Base-by-base conservation (phyloP, 768 basidiomycete species). In the Suillus plorans region DNA sequence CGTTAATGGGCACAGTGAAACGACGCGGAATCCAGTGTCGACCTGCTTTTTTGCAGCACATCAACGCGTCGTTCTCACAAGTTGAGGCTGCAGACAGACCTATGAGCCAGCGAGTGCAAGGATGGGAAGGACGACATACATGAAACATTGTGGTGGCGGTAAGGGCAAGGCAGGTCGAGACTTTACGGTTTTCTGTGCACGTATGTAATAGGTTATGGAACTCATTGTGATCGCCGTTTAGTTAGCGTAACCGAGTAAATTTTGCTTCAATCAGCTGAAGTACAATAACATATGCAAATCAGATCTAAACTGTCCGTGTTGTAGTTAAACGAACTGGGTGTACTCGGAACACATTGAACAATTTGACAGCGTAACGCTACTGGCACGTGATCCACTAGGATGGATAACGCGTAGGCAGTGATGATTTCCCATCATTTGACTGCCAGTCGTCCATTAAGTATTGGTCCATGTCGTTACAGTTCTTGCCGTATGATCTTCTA, bases 401-500 rank as follows among this genome's bases (percentile, higher is more conserved):
- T 41, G 57, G 22, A 59, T 59, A 34, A 42, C 57, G 56, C 56
- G 56, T 59, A 20, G 9, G 25, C 31, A 31, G 31, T 31, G 31
- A 31, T 59, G 39, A 59, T 42, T 59, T 59, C 57, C 39, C 57
- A 59, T 59, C 57, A 59, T 59, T 59, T 59, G 10, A 16, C 25
- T 42, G 25, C 18, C 18, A 8, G 22, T 58, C 14, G 37, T 57
- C n/a, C 25, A 18, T 25, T 28, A 37, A 37, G 57, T 42, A 10
- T 12, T 42, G 31, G 31, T 34, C 41, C 65, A 76, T 78, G 71
- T 76, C 77, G 14, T 71, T 83, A 60, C 72, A 74, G 65, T 79
- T 77, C 5, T 78, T 91, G 22, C 89, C 89, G 0, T 90, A 90
- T 74, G 90, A 91, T 78, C 78, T 91, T 22, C 73, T 91, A 52